These are phyloP conservation scores for Rosa hybrid DNA, from an alignment of 331 rosid genomes.

Conservation along the genomic window DNA sequence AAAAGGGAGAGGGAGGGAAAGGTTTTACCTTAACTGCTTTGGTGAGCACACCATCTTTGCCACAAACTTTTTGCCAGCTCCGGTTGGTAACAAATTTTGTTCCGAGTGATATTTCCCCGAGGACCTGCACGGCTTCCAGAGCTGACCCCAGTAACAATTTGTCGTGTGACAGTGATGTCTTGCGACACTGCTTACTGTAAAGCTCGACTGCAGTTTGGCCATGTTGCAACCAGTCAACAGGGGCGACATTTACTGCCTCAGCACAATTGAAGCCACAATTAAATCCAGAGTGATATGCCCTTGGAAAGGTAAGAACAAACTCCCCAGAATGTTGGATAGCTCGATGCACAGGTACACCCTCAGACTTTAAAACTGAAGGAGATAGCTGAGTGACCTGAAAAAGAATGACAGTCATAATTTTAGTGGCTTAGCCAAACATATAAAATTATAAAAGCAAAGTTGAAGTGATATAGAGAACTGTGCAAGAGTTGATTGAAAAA, in stretches of 20 bases:
- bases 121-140: conserved; percentile 64
- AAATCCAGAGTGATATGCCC: conserved; percentile 98
- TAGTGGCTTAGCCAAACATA: conserved; percentile 7
- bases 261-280: conserved; percentile 99
- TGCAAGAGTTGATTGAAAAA: neutral
- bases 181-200: conserved; percentile 76
- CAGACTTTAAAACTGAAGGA: conserved; percentile 91
- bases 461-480: conserved; percentile 9
- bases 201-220: conserved; percentile 95
- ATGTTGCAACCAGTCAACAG: conserved; percentile 93
- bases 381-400: conserved; percentile 95
- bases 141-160: conserved; percentile 83
- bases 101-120: conserved; percentile 48
- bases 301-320: conserved; percentile 92
- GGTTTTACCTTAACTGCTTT: conserved; percentile 66
- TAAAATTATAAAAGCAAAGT: conserved; percentile 12
- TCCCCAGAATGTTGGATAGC: conserved; percentile 85
- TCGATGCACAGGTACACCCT: conserved; percentile 89
- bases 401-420: conserved; percentile 24
- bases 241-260: conserved; percentile 98
- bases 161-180: conserved; percentile 93
- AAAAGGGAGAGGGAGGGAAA: neutral
- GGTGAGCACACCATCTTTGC: conserved; percentile 77
- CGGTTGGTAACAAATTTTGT: conserved; percentile 48
- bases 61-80: conserved; percentile 65